Evolutionary conservation across 352 stramenopile species (phyloP).

Genomic region (Thraustotheca clavata): DNA sequence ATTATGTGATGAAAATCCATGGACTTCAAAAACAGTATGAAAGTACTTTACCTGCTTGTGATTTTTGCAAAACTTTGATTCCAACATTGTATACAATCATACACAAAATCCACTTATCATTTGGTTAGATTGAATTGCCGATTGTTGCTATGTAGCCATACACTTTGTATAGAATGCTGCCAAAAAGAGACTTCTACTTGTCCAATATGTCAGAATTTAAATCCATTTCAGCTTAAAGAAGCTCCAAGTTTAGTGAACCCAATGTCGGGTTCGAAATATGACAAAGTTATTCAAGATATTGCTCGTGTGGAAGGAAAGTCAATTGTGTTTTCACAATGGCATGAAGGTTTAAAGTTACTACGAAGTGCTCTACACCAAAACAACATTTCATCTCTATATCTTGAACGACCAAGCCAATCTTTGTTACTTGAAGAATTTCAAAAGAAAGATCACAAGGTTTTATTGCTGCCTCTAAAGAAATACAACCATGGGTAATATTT

Average conservation of each 20-base stretch:
- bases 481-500: conserved; percentile 18
- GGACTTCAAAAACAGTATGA: background rate
- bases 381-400: background rate
- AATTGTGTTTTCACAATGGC: conserved; percentile 18
- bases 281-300: background rate
- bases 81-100: background rate
- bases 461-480: conserved; percentile 16
- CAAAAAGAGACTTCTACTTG: background rate
- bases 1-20: background rate
- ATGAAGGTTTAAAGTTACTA: conserved; percentile 1
- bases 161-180: background rate
- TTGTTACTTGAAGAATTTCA: background rate
- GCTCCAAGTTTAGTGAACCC: background rate
- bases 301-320: background rate
- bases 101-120: background rate
- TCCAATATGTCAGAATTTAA: background rate
- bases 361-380: background rate
- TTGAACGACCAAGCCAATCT: conserved; percentile 1
- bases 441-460: background rate
- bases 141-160: conserved; percentile 12
- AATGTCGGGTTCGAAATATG: conserved; percentile 1
- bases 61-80: background rate
- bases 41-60: background rate
- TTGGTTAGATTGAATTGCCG: background rate
- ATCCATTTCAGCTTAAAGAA: background rate